Evolutionary conservation across 2,329 filamentous ascomycete species (phyloP).

Genomic region (Epichloe sibirici): DNA sequence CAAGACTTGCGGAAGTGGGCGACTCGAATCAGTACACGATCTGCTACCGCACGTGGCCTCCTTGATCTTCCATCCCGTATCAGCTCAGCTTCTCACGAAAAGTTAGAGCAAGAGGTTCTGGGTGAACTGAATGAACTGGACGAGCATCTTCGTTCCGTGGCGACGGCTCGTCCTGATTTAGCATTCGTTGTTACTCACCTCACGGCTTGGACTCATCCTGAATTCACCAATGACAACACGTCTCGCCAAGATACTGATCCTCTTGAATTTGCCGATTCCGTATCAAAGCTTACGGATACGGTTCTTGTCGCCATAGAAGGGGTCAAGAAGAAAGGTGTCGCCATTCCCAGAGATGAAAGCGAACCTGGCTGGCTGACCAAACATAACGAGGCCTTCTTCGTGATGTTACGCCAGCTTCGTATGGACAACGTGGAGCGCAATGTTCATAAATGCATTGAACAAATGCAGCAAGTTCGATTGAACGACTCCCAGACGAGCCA

Average conservation of each 20-base stretch:
- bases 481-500: constrained; percentile 14
- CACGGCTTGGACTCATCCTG: constrained; percentile 44
- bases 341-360: constrained; percentile 23
- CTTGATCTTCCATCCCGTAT: constrained; percentile 40
- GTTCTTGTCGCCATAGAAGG: constrained; percentile 72
- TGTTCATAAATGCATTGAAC: constrained; percentile 25
- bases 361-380: constrained; percentile 23
- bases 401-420: constrained; percentile 47
- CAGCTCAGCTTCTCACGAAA: constrained; percentile 23
- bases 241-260: constrained; percentile 12
- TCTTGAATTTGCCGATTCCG: constrained; percentile 39
- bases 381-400: constrained; percentile 37
- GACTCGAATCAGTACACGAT: constrained; percentile 32
- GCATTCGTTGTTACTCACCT: constrained; percentile 56
- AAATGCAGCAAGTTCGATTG: constrained; percentile 22
- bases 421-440: constrained; percentile 39
- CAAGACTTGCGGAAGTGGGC: constrained; percentile 38
- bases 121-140: constrained; percentile 25
- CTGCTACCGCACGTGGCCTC: constrained; percentile 28
- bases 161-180: constrained; percentile 38
- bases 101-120: constrained; percentile 23
- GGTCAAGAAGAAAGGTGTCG: constrained; percentile 42
- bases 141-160: constrained; percentile 28
- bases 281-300: constrained; percentile 58
- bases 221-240: constrained; percentile 9